These are phyloP conservation scores for Fistulina hepatica DNA, from an alignment of 1,284 basidiomycete genomes.

Conservation along the genomic window DNA sequence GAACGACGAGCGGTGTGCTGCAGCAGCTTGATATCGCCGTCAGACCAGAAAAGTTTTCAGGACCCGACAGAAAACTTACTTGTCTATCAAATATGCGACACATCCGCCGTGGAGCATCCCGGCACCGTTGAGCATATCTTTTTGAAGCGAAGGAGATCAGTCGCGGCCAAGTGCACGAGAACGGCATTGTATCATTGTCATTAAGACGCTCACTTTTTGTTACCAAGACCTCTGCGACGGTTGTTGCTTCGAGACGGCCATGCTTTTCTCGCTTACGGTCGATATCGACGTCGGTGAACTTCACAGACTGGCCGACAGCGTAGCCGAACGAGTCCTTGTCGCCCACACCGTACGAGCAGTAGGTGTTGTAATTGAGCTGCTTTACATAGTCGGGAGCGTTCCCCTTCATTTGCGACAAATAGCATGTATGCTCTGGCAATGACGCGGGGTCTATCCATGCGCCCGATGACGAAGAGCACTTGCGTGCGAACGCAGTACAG, in stretches of 20 bases:
- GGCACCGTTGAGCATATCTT: slow-evolving; percentile 66
- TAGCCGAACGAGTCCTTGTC: slow-evolving; percentile 47
- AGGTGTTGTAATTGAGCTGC: slow-evolving; percentile 53
- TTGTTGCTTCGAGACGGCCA: slow-evolving; percentile 43
- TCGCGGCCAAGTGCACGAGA: slow-evolving; percentile 2
- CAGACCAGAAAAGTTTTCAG: background rate
- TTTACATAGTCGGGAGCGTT: slow-evolving; percentile 51
- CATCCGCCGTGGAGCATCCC: slow-evolving; percentile 65
- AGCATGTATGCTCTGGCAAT: slow-evolving; percentile 38
- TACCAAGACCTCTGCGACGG: slow-evolving; percentile 48
- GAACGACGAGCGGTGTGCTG: slow-evolving; percentile 51
- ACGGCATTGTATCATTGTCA: background rate
- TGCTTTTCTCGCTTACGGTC: slow-evolving; percentile 33
- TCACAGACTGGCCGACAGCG: slow-evolving; percentile 44
- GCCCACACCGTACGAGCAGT: slow-evolving; percentile 55
- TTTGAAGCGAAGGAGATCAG: slow-evolving; percentile 10
- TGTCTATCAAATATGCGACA: slow-evolving; percentile 60
- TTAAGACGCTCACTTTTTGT: slow-evolving; percentile 35
- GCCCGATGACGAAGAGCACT: too few species aligned
- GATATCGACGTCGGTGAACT: slow-evolving; percentile 46
- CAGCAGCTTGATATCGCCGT: slow-evolving; percentile 36
- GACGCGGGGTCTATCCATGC: slow-evolving; percentile 53
- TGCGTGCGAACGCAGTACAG: too few species aligned
- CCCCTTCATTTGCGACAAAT: slow-evolving; percentile 44
- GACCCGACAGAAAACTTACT: slow-evolving; percentile 29